Evolutionary conservation across 768 basidiomycete genomes (phyloP), one percentile per base, ranked within the genome.

Genomic region (Leccinum broughii): DNA sequence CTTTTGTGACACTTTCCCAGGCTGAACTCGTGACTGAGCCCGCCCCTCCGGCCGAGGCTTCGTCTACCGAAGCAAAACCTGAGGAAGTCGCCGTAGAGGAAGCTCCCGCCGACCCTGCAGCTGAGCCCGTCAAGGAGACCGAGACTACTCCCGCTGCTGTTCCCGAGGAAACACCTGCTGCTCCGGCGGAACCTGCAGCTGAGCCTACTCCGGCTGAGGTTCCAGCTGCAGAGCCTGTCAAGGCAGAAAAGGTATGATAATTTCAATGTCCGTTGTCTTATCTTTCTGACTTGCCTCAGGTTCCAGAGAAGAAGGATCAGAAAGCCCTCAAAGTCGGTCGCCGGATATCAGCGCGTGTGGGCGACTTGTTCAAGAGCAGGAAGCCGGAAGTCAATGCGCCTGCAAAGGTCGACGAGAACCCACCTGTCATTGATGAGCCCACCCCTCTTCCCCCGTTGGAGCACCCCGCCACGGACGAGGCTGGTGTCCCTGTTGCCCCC

Each of bases 401-500:
- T 58, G 81, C 91, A 51, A 94, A 93, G 82, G 90, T 94, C 59
- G 89, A 93, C 63, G 91, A 93, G 80, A 81, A 92, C 73, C 92
- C 93, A 41, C 93, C 93, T 65, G 86, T 87, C 81, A 90, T 95
- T 66, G 93, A 93, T 54, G 86, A 91, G 77, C 91, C 90, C 53
- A 68, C 82, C 32, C 89, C 89, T 11, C 85, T 94, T 63, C 92
- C 90, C 57, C 93, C 93, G 60, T 80, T 95, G 64, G 92, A 93
- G 79, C 83, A 90, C 73, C 87, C 90, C 39, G 87, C 86, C 20
- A 76, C 81, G 22, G 83, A 83, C 65, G 69, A 78, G 15, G 65
- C 77, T 28, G 66, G 75, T 5, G 59, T 75, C 13, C 48, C 49
- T 17, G 52, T 6, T 41, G 71, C 74, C 49, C 67, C 76, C 4